Evolutionary conservation across 2,329 filamentous ascomycete genomes (phyloP), one percentile per base, ranked within the genome.

Genomic region (Arthrobotrys conoides): DNA sequence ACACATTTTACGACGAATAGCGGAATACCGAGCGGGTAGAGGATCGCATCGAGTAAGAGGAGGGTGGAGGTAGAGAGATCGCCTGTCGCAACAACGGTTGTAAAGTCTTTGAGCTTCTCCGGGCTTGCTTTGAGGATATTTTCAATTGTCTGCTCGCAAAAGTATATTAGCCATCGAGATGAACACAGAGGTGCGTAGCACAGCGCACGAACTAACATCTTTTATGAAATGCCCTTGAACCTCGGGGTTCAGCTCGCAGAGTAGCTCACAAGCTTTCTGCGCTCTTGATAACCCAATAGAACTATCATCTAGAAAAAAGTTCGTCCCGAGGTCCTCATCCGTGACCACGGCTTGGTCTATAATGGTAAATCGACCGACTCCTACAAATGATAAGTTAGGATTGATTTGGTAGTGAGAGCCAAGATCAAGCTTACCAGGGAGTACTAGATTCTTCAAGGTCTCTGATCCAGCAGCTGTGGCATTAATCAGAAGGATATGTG

Each of bases 361-460:
- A 79, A 99, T 97, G 0, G 93, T 96, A 84, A 97, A 99, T 27
- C 90, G 89, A 8, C 96, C 96, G 82, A 98, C 92, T 2, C 94
- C 91, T 91, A 69, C 22, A 18, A 10, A 44, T 1, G 2, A 44
- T 49, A 38, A 20, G 44, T 61, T 33, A 24, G 9, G 61, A 20
- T n/a, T 18, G 5, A 24, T 16, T 9, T 5, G 12, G 33, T 6
- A 55, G 49, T 36, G 22, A 48, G 22, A 5, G 16, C n/a, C 0
- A 18, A 14, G 24, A n/a, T 30, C 55, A 46, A 48, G 81, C 84
- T 69, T 84, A 90, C 91, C 93, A 72, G 96, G 96, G 8, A 99
- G 87, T 2, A 99, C 93, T n/a, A 99, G 89, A 83, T 99, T 99
- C 87, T 99, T 99, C 79, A 99, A 88, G 0, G 94, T 91, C 85